These are phyloP conservation scores for Magnaporthiopsis rhizophila DNA, from an alignment of 2,329 filamentous ascomycete species.

Conservation along the genomic window DNA sequence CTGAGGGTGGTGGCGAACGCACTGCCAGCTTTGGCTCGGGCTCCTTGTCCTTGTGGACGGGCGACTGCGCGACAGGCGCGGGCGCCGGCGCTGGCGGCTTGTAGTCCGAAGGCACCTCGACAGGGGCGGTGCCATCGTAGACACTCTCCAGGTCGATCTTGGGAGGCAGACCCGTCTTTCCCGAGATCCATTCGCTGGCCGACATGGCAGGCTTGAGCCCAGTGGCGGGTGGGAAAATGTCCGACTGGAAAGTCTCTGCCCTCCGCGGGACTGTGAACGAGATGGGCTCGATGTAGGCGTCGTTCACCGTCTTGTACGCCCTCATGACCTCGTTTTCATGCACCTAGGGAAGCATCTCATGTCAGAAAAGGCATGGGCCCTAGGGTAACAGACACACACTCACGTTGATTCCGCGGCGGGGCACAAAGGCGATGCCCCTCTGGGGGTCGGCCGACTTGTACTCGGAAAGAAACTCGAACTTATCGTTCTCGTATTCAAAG, in stretches of 20 bases:
- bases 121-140: conserved; percentile 74
- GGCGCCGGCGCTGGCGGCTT: conserved; percentile 45
- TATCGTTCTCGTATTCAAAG: conserved; percentile 97
- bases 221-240: conserved; percentile 85
- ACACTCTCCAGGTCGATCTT: conserved; percentile 93
- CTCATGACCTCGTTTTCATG: conserved; percentile 96
- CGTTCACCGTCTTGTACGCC: conserved; percentile 95
- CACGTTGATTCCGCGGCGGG: conserved; percentile 88
- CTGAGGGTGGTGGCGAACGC: conserved; percentile 53
- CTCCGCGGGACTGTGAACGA: conserved; percentile 94
- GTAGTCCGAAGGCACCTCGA: conserved; percentile 66
- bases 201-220: conserved; percentile 76
- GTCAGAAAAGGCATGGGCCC: background rate
- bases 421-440: conserved; percentile 87
- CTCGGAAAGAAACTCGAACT: conserved; percentile 94
- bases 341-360: conserved; percentile 39
- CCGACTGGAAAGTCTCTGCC: conserved; percentile 90
- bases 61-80: conserved; percentile 17
- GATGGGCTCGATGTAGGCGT: conserved; percentile 88
- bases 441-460: conserved; percentile 97
- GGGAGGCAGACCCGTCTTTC: conserved; percentile 74
- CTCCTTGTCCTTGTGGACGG: conserved; percentile 37
- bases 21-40: conserved; percentile 42
- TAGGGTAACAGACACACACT: conserved; percentile 20
- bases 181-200: conserved; percentile 74